Percentiles rank a stretch among this genome's conserved stretches.
phyloP scores from a whole-genome alignment of 495 filamentous ascomycete species.

The Penicillium macrosclerotiorum region DNA sequence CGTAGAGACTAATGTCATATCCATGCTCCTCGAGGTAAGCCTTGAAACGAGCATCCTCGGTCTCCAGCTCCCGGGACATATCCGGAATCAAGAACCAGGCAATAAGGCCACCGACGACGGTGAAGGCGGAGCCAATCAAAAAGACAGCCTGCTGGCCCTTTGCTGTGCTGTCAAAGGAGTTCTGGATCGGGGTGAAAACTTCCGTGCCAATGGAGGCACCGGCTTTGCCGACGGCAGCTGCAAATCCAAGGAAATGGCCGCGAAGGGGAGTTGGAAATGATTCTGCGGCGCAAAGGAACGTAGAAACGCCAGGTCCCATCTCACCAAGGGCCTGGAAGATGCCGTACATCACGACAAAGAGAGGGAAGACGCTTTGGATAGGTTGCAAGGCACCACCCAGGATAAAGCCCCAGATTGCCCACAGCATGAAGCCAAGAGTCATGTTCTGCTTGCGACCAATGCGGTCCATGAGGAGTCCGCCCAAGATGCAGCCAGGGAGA shows the following conservation, averaged over 20 bases:
- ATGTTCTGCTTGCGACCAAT: slow-evolving; percentile 50
- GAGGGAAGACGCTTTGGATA: slow-evolving; percentile 43
- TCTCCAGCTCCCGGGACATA: slow-evolving; percentile 42
- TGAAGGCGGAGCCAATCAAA: slow-evolving; percentile 44
- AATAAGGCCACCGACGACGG: slow-evolving; percentile 36
- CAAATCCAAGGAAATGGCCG: slow-evolving; percentile 48
- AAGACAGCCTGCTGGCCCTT: slow-evolving; percentile 48
- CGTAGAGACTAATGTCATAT: slow-evolving; percentile 29
- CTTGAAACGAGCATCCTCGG: slow-evolving; percentile 43
- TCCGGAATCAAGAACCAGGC: slow-evolving; percentile 48
- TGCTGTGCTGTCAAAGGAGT: slow-evolving; percentile 31
- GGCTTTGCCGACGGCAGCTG: slow-evolving; percentile 48
- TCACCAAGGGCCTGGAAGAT: slow-evolving; percentile 47
- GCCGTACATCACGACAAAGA: slow-evolving; percentile 53
- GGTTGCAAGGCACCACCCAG: slow-evolving; percentile 42
- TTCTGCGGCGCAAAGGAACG: slow-evolving; percentile 44
- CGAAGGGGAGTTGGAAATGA: slow-evolving; percentile 51
- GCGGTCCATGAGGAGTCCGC: slow-evolving; percentile 45
- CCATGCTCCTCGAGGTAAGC: slow-evolving; percentile 43
- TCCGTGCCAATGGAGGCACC: slow-evolving; percentile 49
- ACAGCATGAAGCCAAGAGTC: slow-evolving; percentile 41
- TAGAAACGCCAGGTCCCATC: slow-evolving; percentile 49
- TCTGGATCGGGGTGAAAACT: slow-evolving; percentile 45
- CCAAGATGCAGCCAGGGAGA: slow-evolving; percentile 46
- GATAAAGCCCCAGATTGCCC: slow-evolving; percentile 46